Evolutionary conservation across 1,284 basidiomycete genomes (phyloP).

Genomic region (Crucibulum parvulum): DNA sequence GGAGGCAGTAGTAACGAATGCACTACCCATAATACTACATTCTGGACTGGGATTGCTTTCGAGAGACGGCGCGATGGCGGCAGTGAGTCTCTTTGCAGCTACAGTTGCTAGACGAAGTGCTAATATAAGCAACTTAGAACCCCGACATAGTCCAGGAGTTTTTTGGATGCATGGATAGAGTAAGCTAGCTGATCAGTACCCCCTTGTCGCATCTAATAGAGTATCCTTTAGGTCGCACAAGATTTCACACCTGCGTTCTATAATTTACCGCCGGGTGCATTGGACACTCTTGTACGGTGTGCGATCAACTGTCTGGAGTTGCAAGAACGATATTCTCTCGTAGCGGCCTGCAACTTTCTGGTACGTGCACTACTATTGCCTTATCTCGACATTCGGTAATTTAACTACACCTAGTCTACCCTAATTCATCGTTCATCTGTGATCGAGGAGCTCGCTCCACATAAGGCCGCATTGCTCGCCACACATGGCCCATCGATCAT

Average conservation of each 20-base stretch:
- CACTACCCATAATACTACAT: conserved; percentile 66
- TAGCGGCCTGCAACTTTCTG: conserved; percentile 82
- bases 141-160: conserved; percentile 91
- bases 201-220: conserved; percentile 1
- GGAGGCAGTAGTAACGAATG: conserved; percentile 55
- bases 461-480: conserved; percentile 57
- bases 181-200: conserved; percentile 34
- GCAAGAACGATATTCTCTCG: conserved; percentile 89
- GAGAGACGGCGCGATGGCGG: conserved; percentile 71
- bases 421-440: conserved; percentile 68
- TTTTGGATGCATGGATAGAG: conserved; percentile 81
- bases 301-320: conserved; percentile 74
- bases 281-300: conserved; percentile 78
- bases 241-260: conserved; percentile 80
- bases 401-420: conserved; percentile 47
- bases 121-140: conserved; percentile 52
- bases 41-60: conserved; percentile 65
- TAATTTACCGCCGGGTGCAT: conserved; percentile 65
- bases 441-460: conserved; percentile 57
- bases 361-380: conserved; percentile 48
- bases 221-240: conserved; percentile 61
- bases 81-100: conserved; percentile 50
- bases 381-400: conserved; percentile 1
- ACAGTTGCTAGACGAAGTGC: no score
- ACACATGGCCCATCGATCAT: conserved; percentile 75